Conservation (phyloP, 495 filamentous ascomycete genomes). For the Emericellopsis terricola region DNA sequence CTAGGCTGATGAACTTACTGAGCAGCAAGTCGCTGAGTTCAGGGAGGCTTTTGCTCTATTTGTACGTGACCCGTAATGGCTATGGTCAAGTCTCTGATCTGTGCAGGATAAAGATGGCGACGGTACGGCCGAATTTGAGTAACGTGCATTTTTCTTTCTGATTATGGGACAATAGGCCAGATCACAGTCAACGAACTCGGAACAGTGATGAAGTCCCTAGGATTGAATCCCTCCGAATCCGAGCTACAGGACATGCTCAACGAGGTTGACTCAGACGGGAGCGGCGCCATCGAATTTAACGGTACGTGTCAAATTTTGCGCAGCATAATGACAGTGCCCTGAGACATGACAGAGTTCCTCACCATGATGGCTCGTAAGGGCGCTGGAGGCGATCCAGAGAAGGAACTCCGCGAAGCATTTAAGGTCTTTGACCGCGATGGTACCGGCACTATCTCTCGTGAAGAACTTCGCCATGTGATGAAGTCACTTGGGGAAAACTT, state of each 20-base stretch:
- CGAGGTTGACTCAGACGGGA: constrained; percentile 26
- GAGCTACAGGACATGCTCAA: constrained; percentile 28
- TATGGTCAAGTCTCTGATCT: too few relatives aligned
- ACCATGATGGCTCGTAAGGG: constrained; percentile 25
- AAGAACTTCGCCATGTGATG: constrained; percentile 26
- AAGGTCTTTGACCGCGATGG: constrained; percentile 30
- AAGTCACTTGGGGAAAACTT: constrained; percentile 27
- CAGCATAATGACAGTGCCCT: not conserved
- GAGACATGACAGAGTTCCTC: constrained; percentile 19
- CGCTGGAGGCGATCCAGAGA: constrained; percentile 21
- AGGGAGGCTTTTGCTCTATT: not conserved
- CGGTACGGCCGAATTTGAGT: constrained; percentile 36
- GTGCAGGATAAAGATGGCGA: constrained; percentile 95
- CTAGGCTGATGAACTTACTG: not conserved
- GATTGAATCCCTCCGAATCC: constrained; percentile 21
- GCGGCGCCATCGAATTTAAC: constrained; percentile 27
- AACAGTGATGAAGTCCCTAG: constrained; percentile 25
- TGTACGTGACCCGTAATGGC: not conserved
- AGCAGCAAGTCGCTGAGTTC: not conserved
- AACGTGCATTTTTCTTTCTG: not conserved
- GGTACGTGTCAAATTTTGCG: constrained; percentile 9
- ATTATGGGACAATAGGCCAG: constrained; percentile 18
- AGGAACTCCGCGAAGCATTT: constrained; percentile 28
- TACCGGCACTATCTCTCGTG: constrained; percentile 26
- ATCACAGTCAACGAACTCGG: constrained; percentile 24